phyloP scores from a whole-genome alignment of 129 eudicot species.

The Chrysanthemum seticuspe region DNA sequence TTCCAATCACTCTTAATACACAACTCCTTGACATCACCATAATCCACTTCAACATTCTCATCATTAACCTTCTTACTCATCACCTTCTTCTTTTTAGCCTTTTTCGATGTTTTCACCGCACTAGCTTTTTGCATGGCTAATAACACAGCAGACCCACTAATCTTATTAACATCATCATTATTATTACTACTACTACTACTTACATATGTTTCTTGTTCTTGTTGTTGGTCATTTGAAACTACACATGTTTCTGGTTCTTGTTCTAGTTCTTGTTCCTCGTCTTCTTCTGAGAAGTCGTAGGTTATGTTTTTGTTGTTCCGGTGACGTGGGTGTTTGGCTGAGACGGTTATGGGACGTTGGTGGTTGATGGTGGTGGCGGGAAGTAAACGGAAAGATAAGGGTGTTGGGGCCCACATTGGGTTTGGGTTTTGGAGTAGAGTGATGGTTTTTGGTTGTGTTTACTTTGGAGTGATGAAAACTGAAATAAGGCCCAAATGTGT shows the following conservation, averaged over 20 bases:
- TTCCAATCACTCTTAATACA: constrained; percentile 53
- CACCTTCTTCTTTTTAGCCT: constrained; percentile 15
- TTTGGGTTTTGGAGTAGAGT: not conserved
- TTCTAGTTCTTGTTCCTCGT: not conserved
- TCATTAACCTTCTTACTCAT: not conserved
- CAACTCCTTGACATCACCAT: constrained; percentile 38
- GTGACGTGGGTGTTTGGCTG: not conserved
- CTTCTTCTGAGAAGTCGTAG: constrained; percentile 1
- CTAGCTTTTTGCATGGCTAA: constrained; percentile 47
- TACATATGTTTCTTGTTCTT: not conserved
- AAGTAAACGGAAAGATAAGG: constrained; percentile 2
- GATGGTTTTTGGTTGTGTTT: not conserved
- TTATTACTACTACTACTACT: too few species aligned
- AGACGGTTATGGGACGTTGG: not conserved
- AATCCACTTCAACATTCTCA: constrained; percentile 15
- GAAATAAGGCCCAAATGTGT: not conserved
- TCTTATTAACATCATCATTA: constrained; percentile 13
- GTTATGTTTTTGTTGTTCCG: not conserved
- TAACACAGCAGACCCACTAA: constrained; percentile 52
- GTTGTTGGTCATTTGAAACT: constrained; percentile 13
- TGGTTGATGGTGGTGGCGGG: not conserved
- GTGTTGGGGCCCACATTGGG: not conserved
- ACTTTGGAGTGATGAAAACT: not conserved
- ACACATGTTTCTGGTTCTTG: constrained; percentile 7
- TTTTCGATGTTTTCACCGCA: constrained; percentile 34